Conservation (phyloP, 805 yeast species). For the Saccharomycopsis javanensis region DNA sequence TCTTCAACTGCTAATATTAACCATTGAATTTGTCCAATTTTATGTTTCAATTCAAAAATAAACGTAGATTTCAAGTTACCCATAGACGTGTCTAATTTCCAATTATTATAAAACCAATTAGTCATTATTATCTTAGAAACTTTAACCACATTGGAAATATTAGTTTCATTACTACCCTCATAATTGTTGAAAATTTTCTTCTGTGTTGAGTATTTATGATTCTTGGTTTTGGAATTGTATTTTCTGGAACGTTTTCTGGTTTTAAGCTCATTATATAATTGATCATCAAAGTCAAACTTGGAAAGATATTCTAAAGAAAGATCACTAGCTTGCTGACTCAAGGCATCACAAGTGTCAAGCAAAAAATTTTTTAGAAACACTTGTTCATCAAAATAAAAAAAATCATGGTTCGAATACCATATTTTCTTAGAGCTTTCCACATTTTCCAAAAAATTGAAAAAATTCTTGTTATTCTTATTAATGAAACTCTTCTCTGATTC, state of each 20-base stretch:
- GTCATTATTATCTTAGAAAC: constrained; percentile 30
- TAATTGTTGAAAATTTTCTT: too few relatives aligned
- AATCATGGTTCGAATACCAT: constrained; percentile 27
- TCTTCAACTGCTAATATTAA: constrained; percentile 29
- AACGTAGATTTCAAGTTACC: constrained; percentile 28
- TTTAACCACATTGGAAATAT: background rate
- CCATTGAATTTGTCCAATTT: constrained; percentile 34
- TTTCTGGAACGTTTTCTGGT: background rate
- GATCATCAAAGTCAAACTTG: constrained; percentile 7
- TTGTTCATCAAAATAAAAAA: constrained; percentile 31
- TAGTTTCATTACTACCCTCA: background rate
- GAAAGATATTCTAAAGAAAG: constrained; percentile 10
- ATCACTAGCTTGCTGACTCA: constrained; percentile 19
- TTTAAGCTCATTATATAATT: background rate
- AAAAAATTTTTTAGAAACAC: constrained; percentile 34
- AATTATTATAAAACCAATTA: constrained; percentile 32
- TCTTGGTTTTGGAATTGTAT: background rate
- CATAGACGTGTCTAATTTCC: constrained; percentile 32
- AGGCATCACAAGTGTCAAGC: constrained; percentile 30
- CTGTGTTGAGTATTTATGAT: too few relatives aligned
- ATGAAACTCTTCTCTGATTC: background rate
- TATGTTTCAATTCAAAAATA: constrained; percentile 28
- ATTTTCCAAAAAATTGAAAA: constrained; percentile 27
- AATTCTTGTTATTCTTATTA: constrained; percentile 23
- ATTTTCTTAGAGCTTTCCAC: constrained; percentile 30